Percentiles rank a stretch among this genome's conserved stretches.
Evolutionary conservation across 1,284 basidiomycete genomes (phyloP).

Genomic region (Waitea zeae): DNA sequence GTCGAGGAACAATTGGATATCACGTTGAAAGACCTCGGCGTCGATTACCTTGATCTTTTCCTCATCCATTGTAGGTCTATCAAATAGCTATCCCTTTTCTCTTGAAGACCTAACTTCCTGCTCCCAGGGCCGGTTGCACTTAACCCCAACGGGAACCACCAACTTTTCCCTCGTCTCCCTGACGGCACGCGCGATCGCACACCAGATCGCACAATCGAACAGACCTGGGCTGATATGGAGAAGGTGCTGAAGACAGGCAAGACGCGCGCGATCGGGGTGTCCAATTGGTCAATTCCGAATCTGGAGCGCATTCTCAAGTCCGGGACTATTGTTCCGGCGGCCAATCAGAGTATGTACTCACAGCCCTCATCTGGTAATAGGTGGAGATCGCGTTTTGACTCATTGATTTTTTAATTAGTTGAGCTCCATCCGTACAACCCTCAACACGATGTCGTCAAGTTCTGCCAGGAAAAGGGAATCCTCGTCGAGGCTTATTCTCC

Average conservation of each 20-base stretch:
- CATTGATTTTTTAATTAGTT: conserved; percentile 24
- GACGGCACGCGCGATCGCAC: too few relatives aligned
- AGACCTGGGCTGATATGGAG: conserved; percentile 28
- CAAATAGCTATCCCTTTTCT: too few relatives aligned
- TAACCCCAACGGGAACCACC: too few relatives aligned
- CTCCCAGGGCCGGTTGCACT: too few relatives aligned
- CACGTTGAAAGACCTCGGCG: conserved; percentile 23
- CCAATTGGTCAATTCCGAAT: conserved; percentile 26
- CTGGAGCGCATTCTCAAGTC: conserved; percentile 22
- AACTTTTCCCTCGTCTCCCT: too few relatives aligned
- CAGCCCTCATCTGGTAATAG: neutral
- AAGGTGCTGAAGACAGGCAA: conserved; percentile 15
- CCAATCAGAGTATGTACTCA: conserved; percentile 27
- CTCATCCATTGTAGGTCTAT: conserved; percentile 3
- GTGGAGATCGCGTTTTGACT: too few relatives aligned
- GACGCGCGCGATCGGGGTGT: conserved; percentile 22
- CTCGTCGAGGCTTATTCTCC: conserved; percentile 73
- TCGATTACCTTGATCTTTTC: conserved; percentile 24
- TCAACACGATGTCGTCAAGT: conserved; percentile 52
- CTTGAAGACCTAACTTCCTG: too few relatives aligned
- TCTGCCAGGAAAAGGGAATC: conserved; percentile 54
- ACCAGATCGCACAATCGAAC: conserved; percentile 12
- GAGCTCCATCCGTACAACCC: conserved; percentile 70
- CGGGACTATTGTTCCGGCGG: conserved; percentile 33
- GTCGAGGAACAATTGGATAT: conserved; percentile 21